These are phyloP conservation scores for Lactarius quietus DNA, from an alignment of 768 basidiomycete species.

Conservation along the genomic window DNA sequence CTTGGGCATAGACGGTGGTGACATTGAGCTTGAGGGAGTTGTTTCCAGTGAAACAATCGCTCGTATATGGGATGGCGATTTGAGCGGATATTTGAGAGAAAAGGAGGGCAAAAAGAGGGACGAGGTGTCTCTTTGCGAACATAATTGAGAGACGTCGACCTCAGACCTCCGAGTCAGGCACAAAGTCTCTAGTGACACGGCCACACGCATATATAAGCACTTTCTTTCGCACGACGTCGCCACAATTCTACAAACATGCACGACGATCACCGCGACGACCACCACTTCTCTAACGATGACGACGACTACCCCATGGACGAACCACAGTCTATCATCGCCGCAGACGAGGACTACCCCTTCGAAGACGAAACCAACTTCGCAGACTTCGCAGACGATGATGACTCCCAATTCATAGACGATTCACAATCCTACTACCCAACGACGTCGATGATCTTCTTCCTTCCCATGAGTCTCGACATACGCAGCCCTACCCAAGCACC, in stretches of 20 bases:
- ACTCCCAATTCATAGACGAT: not conserved
- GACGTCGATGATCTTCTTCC: not conserved
- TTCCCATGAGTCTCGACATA: not conserved
- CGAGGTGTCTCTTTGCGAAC: not conserved
- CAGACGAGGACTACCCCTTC: not conserved
- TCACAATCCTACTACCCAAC: not conserved
- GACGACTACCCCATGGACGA: not conserved
- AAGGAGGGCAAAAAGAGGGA: constrained; percentile 22
- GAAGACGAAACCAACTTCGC: not conserved
- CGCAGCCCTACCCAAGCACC: not conserved
- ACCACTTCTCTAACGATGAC: not conserved
- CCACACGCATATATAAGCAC: not conserved
- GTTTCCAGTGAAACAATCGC: constrained; percentile 65
- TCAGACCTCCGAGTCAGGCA: not conserved
- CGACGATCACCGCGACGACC: not conserved
- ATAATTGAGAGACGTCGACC: not conserved
- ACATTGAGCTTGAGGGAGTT: constrained; percentile 57
- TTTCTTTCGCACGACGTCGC: not conserved
- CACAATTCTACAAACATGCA: not conserved
- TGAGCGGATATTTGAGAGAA: constrained; percentile 21
- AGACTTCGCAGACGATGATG: not conserved
- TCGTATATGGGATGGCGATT: constrained; percentile 41
- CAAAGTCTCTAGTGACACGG: rapidly evolving
- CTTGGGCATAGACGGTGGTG: constrained; percentile 69
- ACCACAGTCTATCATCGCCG: not conserved